phyloP scores from a whole-genome alignment of 441 rosid genomes.

The Hura crepitans region DNA sequence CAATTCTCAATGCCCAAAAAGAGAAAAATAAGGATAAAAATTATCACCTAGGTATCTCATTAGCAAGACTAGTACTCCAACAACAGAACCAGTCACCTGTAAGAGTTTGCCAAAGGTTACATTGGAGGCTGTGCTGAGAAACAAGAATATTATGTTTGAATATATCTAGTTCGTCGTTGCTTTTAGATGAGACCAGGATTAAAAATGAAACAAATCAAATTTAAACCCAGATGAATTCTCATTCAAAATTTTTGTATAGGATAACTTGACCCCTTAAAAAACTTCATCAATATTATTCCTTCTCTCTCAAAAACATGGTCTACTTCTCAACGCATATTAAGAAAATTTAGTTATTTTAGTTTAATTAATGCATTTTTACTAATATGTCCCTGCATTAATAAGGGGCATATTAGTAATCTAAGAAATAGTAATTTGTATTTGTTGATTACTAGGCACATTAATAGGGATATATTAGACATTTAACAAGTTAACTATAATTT shows the following conservation, averaged over 20 bases:
- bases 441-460: too few relatives aligned
- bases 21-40: too few relatives aligned
- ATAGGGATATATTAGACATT: too few relatives aligned
- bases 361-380: too few relatives aligned
- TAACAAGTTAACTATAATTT: too few relatives aligned
- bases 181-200: not conserved
- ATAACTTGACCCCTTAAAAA: not conserved
- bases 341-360: too few relatives aligned
- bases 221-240: not conserved
- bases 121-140: not conserved
- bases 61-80: not conserved
- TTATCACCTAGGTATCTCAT: not conserved
- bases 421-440: too few relatives aligned
- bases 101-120: not conserved
- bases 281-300: not conserved
- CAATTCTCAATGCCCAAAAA: too few relatives aligned
- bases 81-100: not conserved
- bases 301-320: too few relatives aligned
- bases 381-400: too few relatives aligned
- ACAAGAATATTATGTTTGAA: not conserved
- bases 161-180: not conserved
- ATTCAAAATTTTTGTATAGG: not conserved
- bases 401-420: too few relatives aligned
- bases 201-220: constrained; percentile 2
- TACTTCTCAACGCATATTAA: too few relatives aligned